Evolutionary conservation across 1,284 basidiomycete genomes (phyloP), one percentile per base, ranked within the genome.

Genomic region (Boletellus dicymbophilus): DNA sequence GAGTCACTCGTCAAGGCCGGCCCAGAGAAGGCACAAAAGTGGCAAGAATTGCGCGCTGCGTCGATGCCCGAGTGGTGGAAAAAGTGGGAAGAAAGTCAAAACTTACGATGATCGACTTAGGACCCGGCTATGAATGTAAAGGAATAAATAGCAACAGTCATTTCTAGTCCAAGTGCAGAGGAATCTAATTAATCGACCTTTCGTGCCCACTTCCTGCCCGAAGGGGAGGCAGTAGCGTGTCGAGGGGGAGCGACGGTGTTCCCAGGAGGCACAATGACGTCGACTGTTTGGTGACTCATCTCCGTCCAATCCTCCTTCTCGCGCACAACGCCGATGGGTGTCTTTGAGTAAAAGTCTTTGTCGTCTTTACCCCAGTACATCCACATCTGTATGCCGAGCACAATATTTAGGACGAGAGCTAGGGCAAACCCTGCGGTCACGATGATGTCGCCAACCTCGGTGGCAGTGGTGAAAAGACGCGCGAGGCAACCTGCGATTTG

Each of bases 401-500:
- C 76, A 53, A 84, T 58, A 67, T 98, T 98, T 16, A 97, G 75
- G 11, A 83, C 52, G 0, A 95, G 80, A 1, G 91, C 91, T 16
- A 93, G 77, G 0, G 79, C 82, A 64, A 94, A 97, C 34, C 91
- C 90, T 42, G 88, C 85, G 30, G 84, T 76, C 51, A 97, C 80
- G 54, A 95, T 76, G 4, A 67, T 58, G 69, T 97, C 95, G 48
- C 85, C 83, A 51, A 95, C 85, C 68, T 97, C 95, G 36, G 86
- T 87, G 8, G 84, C 77, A 7, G 92, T 95, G 2, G 95, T 98
- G 74, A 94, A 97, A 16, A 97, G 72, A 37, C 95, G 79, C 1
- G 93, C 95, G 37, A 93, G 73, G 68, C 93, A 95, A 18, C 94
- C 95, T 1, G 78, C 77, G 40, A 96, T 76, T 58, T 92, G 90